Evolutionary conservation across 768 basidiomycete genomes (phyloP), one percentile per base, ranked within the genome.

Genomic region (Sarcodon aspratus): DNA sequence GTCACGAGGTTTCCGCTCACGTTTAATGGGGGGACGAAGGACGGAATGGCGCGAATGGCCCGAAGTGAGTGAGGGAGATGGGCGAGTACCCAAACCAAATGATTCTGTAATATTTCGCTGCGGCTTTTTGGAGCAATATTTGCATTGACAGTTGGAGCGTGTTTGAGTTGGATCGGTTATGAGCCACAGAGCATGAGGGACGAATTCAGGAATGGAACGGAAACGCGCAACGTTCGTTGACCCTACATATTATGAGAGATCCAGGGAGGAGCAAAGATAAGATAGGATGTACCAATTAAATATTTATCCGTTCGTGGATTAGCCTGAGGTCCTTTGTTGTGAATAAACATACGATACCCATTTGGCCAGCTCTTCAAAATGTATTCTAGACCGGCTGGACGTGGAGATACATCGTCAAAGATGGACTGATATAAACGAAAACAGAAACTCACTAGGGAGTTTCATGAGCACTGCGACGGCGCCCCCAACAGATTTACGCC

Each of bases 171-270:
- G 57, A 50, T 85, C 80, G 7, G 68, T 67, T 61, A 81, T 69
- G 9, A 92, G 74, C 88, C 88, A 92, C 50, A 80, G 69, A 2
- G 85, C 85, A 56, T 93, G 90, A 4, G 88, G 87, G 44, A 84
- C 75, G 60, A 92, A 89, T 59, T 93, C 90, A 44, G 83, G 82
- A n/a, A 80, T 69, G 10, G 88, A 90, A 38, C 90, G 83, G 62
- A 90, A 92, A 48, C 67, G 74, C 32, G 65, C 66, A 36, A 70
- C 64, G 45, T 64, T 50, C 32, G 55, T 49, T 2, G 80, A 80
- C 65, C 66, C 63, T 70, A 49, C 11, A 18, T 50, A 45, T 32
- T 35, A 15, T 17, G 11, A 21, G 15, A 27, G 17, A 44, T 44
- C 36, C 48, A 12, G 15, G n/a, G 7, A 45, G 44, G 12, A 35